These are phyloP conservation scores for Alliaria petiolata DNA, from an alignment of 345 rosid species.

Conservation along the genomic window DNA sequence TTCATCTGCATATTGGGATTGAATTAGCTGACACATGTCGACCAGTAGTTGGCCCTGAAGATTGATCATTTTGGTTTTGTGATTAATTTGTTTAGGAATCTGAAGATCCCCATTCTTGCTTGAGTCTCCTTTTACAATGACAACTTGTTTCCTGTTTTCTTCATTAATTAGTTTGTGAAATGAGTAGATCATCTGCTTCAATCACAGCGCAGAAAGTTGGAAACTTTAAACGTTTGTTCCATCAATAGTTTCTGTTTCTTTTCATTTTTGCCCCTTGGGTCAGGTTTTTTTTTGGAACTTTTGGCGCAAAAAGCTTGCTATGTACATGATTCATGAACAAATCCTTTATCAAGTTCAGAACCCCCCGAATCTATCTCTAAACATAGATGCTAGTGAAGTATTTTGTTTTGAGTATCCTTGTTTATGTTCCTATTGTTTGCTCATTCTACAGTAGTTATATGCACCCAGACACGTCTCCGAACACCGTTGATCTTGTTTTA, in stretches of 20 bases:
- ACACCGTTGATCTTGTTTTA: not conserved
- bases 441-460: not conserved
- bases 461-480: not conserved
- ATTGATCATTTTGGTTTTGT: not conserved
- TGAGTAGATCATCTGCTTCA: not conserved
- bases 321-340: not conserved
- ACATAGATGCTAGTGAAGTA: not conserved
- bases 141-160: not conserved
- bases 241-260: not conserved
- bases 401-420: not conserved
- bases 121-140: not conserved
- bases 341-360: not conserved
- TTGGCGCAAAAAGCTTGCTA: not conserved
- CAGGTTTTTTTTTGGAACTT: not conserved
- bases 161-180: not conserved
- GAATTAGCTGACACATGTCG: constrained; percentile 11
- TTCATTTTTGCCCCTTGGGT: not conserved
- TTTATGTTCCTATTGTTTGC: not conserved
- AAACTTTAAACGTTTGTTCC: constrained; percentile 8
- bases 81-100: not conserved
- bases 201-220: not conserved
- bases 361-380: not conserved
- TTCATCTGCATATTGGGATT: not conserved
- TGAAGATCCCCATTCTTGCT: not conserved
- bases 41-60: not conserved